Evolutionary conservation across 2,329 filamentous ascomycete genomes (phyloP).

Genomic region (Xylariaceae sp.): DNA sequence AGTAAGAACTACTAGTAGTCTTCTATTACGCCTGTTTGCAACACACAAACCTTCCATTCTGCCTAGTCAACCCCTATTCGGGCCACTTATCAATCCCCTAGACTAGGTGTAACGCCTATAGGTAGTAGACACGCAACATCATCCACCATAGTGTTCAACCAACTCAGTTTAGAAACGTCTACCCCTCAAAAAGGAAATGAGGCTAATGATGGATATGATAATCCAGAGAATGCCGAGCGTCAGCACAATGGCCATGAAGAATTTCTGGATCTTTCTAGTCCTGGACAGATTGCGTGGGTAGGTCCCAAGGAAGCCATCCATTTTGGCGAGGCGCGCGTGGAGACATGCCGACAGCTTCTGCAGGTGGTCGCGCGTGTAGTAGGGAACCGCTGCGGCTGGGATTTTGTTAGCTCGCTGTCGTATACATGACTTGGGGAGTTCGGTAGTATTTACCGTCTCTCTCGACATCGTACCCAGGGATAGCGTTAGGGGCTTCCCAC

Average conservation of each 20-base stretch:
- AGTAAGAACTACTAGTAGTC: slow-evolving; percentile 10
- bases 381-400: slow-evolving; percentile 11
- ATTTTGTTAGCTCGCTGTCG: neutral
- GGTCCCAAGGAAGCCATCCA: neutral
- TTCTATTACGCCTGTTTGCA: neutral
- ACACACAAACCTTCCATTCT: neutral
- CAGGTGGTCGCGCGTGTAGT: slow-evolving; percentile 25
- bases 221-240: slow-evolving; percentile 8
- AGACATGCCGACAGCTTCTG: slow-evolving; percentile 2
- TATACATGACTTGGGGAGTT: neutral
- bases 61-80: neutral
- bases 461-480: slow-evolving; percentile 7
- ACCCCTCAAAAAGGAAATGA: neutral
- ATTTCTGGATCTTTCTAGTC: neutral
- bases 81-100: neutral
- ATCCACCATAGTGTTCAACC: no score
- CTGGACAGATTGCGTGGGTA: neutral
- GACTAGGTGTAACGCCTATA: neutral
- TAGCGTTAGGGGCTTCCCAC: neutral
- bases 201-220: slow-evolving; percentile 1
- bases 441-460: slow-evolving; percentile 3
- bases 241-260: neutral
- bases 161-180: no score
- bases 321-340: neutral
- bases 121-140: neutral